These are phyloP conservation scores for Solanum piurae DNA, from an alignment of 257 asterid genomes.

Conservation along the genomic window DNA sequence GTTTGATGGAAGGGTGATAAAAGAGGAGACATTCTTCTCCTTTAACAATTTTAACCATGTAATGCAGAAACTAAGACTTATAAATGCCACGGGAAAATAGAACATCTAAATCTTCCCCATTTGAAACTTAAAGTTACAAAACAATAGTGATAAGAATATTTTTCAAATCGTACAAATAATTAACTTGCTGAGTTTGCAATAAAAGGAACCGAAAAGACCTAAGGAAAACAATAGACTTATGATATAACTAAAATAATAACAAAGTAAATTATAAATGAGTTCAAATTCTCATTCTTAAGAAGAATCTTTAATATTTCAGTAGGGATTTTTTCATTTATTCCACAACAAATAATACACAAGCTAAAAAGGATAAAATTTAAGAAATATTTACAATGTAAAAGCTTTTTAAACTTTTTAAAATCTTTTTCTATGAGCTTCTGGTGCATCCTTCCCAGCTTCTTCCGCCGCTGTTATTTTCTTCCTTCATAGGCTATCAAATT, in stretches of 20 bases:
- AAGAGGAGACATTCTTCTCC: neutral
- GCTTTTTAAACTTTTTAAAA: neutral
- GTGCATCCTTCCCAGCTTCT: neutral
- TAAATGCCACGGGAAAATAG: neutral
- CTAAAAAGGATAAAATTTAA: neutral
- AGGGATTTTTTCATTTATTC: neutral
- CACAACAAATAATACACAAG: neutral
- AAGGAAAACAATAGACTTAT: neutral
- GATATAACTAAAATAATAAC: neutral
- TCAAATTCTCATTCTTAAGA: neutral
- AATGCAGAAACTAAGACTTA: neutral
- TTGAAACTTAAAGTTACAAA: neutral
- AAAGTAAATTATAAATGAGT: neutral
- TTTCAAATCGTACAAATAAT: neutral
- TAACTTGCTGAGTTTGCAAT: neutral
- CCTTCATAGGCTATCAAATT: neutral
- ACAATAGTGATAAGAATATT: neutral
- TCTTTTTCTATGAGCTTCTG: neutral
- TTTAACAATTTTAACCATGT: neutral
- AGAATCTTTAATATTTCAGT: neutral
- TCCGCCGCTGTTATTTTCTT: neutral
- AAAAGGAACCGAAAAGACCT: neutral
- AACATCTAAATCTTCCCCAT: neutral
- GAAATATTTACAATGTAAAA: neutral
- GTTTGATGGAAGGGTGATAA: neutral